Base-by-base conservation (phyloP, 257 asterid species). In the Ehretia macrophylla region DNA sequence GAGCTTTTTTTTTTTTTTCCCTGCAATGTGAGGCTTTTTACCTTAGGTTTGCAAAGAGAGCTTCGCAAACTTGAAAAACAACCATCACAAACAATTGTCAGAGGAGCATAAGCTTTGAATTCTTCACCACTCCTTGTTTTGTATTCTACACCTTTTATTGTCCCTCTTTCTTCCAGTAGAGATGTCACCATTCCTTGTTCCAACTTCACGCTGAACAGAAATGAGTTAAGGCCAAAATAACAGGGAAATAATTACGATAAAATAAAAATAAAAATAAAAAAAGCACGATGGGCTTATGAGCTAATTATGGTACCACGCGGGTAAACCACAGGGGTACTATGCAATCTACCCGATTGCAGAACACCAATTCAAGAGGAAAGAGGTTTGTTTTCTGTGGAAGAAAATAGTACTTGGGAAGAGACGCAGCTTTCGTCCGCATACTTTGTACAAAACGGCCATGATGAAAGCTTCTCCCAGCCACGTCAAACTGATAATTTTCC, bases 31-130 rank as follows among this genome's bases (percentile, higher is more conserved):
- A 14, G 18, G 19, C 1, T 11, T 10, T 54, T 54, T 19, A 58
- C 65, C 71, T 58, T 44, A 10, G 68, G 64, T 5, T 51, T 56
- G 51, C 68, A 61, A 3, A 68, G 61, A 21, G 68, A 32, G 13
- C 64, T 40, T 11, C 74, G 23, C 47, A 55, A 54, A 55, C 64
- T 72, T 3, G 82, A 76, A 64, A 76, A 76, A 17, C 82, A 66
- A 11, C 82, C 82, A 58, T 76, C 78, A 35, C 79, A 77, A 16
- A 77, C 76, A 10, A 77, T 53, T n/a, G 82, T 77, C 8, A 77
- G 63, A 66, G 76, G 74, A 27, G 82, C 79, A 62, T 48, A 47
- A 8, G 67, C 72, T 14, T 55, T 32, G 20, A 57, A 17, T 58
- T 68, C 76, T 66, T 60, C 37, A 11, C 79, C 76, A 16, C 42